Percentiles rank a stretch among this genome's conserved stretches.
Conservation (phyloP, 2,329 filamentous ascomycete genomes). For the Aspergillus melleus region DNA sequence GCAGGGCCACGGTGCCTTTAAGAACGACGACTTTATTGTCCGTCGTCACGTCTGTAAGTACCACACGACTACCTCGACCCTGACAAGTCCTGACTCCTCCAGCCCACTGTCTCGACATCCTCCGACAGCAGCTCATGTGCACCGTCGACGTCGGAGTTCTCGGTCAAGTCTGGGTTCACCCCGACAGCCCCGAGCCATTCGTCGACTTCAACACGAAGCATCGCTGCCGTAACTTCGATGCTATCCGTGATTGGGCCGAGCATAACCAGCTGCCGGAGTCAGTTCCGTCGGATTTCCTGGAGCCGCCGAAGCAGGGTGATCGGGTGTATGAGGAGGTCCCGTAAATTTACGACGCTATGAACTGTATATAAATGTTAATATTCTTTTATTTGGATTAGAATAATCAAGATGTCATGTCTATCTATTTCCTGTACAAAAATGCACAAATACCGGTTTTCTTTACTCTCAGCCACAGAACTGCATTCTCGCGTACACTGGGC, state of each 20-base stretch:
- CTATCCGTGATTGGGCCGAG: conserved; percentile 55
- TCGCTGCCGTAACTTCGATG: conserved; percentile 59
- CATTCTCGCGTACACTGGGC: too few species aligned
- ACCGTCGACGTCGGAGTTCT: conserved; percentile 60
- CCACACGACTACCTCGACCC: neutral
- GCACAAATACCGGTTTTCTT: too few species aligned
- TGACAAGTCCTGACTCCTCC: neutral
- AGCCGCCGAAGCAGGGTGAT: conserved; percentile 33
- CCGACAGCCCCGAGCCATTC: conserved; percentile 51
- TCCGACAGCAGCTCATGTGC: conserved; percentile 66
- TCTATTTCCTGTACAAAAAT: neutral
- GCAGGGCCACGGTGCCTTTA: conserved; percentile 54
- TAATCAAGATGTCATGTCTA: neutral
- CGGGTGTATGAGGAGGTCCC: conserved; percentile 25
- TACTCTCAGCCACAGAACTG: too few species aligned
- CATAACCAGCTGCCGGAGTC: conserved; percentile 50
- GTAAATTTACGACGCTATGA: conserved; percentile 6
- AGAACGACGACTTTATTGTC: conserved; percentile 56
- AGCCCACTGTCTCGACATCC: conserved; percentile 62
- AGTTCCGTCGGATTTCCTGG: conserved; percentile 44
- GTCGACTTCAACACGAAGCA: conserved; percentile 65
- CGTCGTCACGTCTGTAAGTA: conserved; percentile 58
- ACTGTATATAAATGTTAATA: neutral
- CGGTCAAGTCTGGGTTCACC: conserved; percentile 59
- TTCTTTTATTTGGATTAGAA: neutral